Evolutionary conservation across 164 flowering plant species (phyloP), one percentile per base, ranked within the genome.

Genomic region (Dillenia suffruticosa): DNA sequence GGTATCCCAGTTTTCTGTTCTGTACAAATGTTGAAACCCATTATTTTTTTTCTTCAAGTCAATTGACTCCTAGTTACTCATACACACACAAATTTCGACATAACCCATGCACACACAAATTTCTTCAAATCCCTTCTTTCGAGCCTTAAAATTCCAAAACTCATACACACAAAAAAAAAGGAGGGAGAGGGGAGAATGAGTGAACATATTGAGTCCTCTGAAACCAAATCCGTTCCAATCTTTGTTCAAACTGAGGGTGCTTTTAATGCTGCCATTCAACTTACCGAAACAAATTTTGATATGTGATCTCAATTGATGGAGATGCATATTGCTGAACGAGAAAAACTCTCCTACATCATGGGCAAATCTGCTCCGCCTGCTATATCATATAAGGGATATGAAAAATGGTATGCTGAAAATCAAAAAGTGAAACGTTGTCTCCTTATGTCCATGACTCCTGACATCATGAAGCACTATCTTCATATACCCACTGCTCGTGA

Each of bases 311-410:
- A 64, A 32, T 8, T 64, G 7, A 64, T 64, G 46, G 68, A 65
- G 68, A 57, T 57, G 62, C 68, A 65, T 65, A 65, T 65, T 58
- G 68, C 51, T 43, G 56, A 58, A 44, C 11, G 15, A 46, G 62
- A 57, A 49, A 65, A 40, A 57, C 62, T 63, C 57, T 63, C 65
- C 16, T 63, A 12, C 9, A 63, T 44, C 24, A 16, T 12, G n/a
- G 53, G 59, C 16, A 62, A 52, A 5, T 11, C 16, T 5, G 40
- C 40, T 32, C 40, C 0, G 7, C 40, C 40, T 32, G 40, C 0
- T 17, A 32, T 14, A 10, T 14, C 15, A 8, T 32, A 53, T 53
- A 17, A 53, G 22, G 32, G 56, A 53, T 53, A 53, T 53, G 56
- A 53, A 17, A 53, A 53, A 50, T 11, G 46, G 53, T 17, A n/a